Percentiles rank a stretch among this genome's conserved stretches.
These are phyloP conservation scores for Botrytis fragariae DNA, from an alignment of 2,329 filamentous ascomycete species.

Conservation along the genomic window DNA sequence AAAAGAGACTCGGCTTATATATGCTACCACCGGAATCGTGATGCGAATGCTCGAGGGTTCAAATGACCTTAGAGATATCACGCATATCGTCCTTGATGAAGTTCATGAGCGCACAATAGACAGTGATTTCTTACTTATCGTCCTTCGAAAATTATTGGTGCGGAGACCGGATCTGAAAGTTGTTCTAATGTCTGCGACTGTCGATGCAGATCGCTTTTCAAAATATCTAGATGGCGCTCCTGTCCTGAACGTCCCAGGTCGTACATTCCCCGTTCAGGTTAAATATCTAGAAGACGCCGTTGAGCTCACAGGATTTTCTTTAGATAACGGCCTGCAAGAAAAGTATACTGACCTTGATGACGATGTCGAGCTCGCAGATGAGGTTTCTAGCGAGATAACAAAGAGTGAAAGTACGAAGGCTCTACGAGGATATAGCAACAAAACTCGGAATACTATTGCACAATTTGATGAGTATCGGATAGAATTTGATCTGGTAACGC, in stretches of 20 bases:
- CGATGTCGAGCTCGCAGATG: slow-evolving; percentile 49
- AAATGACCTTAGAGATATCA: slow-evolving; percentile 82
- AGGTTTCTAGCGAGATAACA: slow-evolving; percentile 46
- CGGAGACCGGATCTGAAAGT: slow-evolving; percentile 81
- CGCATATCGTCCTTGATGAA: slow-evolving; percentile 94
- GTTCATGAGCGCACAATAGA: slow-evolving; percentile 96
- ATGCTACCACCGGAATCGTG: slow-evolving; percentile 89
- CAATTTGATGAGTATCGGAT: slow-evolving; percentile 89
- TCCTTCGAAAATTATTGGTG: slow-evolving; percentile 77
- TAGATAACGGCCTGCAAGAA: slow-evolving; percentile 46
- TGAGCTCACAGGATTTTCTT: slow-evolving; percentile 74
- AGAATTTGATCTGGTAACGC: slow-evolving; percentile 81
- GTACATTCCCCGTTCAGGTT: slow-evolving; percentile 88
- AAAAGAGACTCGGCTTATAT: slow-evolving; percentile 79
- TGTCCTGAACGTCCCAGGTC: slow-evolving; percentile 83
- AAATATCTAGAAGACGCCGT: slow-evolving; percentile 90
- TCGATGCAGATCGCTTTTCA: slow-evolving; percentile 89
- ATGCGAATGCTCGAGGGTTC: slow-evolving; percentile 94
- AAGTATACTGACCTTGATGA: slow-evolving; percentile 64
- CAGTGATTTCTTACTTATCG: slow-evolving; percentile 91
- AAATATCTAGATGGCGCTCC: slow-evolving; percentile 82
- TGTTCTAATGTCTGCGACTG: slow-evolving; percentile 94
- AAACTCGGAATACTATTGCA: slow-evolving; percentile 71
- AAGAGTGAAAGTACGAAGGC: slow-evolving; percentile 59
- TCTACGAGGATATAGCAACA: slow-evolving; percentile 69